Conservation (phyloP, 257 asterid species). For the Solanum dulcamara region DNA sequence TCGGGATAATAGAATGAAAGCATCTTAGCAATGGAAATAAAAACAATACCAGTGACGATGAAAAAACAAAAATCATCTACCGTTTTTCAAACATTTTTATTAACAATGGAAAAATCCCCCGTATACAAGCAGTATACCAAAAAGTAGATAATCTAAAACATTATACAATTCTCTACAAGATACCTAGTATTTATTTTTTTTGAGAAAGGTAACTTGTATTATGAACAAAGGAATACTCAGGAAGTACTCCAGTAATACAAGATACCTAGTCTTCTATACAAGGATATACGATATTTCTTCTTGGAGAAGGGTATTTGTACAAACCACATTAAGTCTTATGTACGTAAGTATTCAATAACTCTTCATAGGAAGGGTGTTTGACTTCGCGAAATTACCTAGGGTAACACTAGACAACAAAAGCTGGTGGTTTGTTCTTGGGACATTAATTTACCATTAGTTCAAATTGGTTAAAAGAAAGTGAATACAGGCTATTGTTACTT, state of each 20-base stretch:
- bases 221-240: too few species aligned
- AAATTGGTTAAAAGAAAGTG: background rate
- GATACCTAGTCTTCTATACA: too few species aligned
- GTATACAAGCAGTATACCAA: background rate
- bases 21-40: background rate
- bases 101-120: background rate
- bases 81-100: background rate
- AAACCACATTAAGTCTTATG: background rate
- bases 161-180: background rate
- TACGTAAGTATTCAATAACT: background rate
- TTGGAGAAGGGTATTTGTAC: background rate
- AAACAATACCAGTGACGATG: background rate
- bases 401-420: background rate
- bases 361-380: background rate
- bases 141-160: background rate
- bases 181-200: too few species aligned
- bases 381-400: background rate
- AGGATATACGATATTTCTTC: background rate
- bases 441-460: background rate
- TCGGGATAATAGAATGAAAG: background rate
- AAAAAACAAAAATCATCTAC: background rate
- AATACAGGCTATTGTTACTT: background rate
- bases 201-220: too few species aligned
- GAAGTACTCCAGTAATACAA: too few species aligned
- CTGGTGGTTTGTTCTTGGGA: background rate